phyloP scores from a whole-genome alignment of 164 flowering plant species.

The Platanus orientalis region DNA sequence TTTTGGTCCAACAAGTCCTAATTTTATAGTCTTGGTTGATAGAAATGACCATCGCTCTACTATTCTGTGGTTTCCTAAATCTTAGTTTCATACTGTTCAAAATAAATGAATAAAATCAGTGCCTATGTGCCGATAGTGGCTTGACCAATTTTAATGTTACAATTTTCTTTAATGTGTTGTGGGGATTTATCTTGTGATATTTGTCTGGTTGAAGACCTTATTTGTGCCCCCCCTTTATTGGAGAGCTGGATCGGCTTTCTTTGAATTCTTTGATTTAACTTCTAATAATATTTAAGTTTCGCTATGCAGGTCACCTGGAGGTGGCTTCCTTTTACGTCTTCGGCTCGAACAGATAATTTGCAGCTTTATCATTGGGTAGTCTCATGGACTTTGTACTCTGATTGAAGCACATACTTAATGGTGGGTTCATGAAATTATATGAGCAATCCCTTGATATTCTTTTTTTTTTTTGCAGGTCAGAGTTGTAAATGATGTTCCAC shows the following conservation, averaged over 20 bases:
- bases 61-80: too few species aligned
- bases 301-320: slow-evolving; percentile 82
- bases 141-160: too few species aligned
- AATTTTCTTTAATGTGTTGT: too few species aligned
- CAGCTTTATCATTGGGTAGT: slow-evolving; percentile 95
- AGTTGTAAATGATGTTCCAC: slow-evolving; percentile 92
- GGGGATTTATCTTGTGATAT: too few species aligned
- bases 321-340: slow-evolving; percentile 91
- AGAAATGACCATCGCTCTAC: too few species aligned
- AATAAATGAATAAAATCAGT: too few species aligned
- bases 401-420: background rate
- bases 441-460: background rate
- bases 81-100: too few species aligned
- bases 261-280: background rate
- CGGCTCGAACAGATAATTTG: slow-evolving; percentile 83
- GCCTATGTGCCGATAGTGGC: too few species aligned
- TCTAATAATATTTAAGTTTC: background rate
- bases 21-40: too few species aligned
- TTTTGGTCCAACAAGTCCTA: too few species aligned
- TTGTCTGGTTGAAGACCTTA: too few species aligned
- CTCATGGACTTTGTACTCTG: background rate
- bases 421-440: background rate
- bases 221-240: background rate
- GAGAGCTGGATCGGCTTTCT: background rate
- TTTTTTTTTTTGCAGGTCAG: slow-evolving; percentile 57